Evolutionary conservation across 306 rosid genomes (phyloP), one percentile per base, ranked within the genome.

Genomic region (Arachis hypogaea): DNA sequence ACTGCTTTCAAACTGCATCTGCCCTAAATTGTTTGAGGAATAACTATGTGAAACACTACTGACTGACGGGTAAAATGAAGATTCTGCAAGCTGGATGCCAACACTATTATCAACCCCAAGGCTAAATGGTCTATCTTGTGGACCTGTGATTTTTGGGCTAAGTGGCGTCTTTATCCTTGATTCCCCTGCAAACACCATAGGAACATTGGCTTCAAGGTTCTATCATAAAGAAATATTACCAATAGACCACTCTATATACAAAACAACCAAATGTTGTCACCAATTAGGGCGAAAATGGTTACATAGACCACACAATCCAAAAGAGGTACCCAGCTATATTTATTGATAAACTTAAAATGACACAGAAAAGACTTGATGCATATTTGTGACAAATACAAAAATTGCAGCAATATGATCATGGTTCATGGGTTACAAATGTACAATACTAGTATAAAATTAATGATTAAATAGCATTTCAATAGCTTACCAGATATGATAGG

Each of bases 401-500:
- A 11, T 11, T 54, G 56, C 64, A 42, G 57, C 55, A 73, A 16
- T 41, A 51, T n/a, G 46, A 52, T 40, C 69, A 60, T 28, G 51
- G 42, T 41, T 36, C 18, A 72, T 43, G 47, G 58, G 28, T 22
- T 22, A 22, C 28, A 22, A 22, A 22, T 22, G 28, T 22, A 22
- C 28, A 22, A 22, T 22, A 22, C 28, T 22, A 22, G 28, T 22
- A 22, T 22, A 22, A 22, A 22, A 1, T 66, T 46, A 46, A 40
- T 18, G 1, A 62, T 36, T 62, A 44, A 61, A 50, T 16, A 33
- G 51, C 54, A 51, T 10, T 61, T 16, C 65, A 69, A 68, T 11
- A 81, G 72, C 91, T 88, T 84, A 91, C 98, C 97, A 63, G 93
- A 78, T 77, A 68, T 94, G 54, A 89, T 86, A n/a, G 96, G 96